Evolutionary conservation across 805 yeast genomes (phyloP).

Genomic region (Teunomyces pallodes): DNA sequence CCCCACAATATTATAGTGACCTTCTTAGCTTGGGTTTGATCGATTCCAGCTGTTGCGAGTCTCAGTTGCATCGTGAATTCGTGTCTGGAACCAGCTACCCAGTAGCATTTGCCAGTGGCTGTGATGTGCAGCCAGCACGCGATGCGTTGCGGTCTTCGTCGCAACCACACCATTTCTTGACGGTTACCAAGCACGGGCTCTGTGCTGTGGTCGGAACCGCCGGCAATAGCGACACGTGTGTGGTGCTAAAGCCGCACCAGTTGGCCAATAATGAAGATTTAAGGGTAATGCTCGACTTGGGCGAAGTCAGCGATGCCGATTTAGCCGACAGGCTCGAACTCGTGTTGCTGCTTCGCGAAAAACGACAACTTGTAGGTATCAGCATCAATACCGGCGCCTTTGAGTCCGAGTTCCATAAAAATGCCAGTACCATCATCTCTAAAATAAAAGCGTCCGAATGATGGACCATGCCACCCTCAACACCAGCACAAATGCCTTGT

Average conservation of each 20-base stretch:
- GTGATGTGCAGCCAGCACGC: slow-evolving; percentile 31
- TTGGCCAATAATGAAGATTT: slow-evolving; percentile 7
- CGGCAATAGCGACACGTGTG: slow-evolving; percentile 51
- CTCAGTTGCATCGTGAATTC: slow-evolving; percentile 50
- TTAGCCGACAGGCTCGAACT: slow-evolving; percentile 13
- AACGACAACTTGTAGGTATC: slow-evolving; percentile 32
- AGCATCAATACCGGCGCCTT: slow-evolving; percentile 41
- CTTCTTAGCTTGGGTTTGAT: slow-evolving; percentile 44
- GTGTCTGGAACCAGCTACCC: slow-evolving; percentile 51
- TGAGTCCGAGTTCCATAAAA: slow-evolving; percentile 14
- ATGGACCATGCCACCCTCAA: slow-evolving; percentile 14
- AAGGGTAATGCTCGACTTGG: slow-evolving; percentile 27
- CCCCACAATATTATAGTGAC: slow-evolving; percentile 52
- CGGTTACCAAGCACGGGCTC: slow-evolving; percentile 46
- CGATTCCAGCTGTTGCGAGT: slow-evolving; percentile 43
- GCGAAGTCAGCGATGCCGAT: slow-evolving; percentile 16
- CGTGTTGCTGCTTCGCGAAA: slow-evolving; percentile 11
- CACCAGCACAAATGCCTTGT: slow-evolving; percentile 30
- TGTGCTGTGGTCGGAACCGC: slow-evolving; percentile 49
- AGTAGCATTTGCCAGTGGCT: slow-evolving; percentile 41
- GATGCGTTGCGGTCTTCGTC: slow-evolving; percentile 47
- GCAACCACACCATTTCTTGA: slow-evolving; percentile 46
- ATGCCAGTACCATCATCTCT: slow-evolving; percentile 10
- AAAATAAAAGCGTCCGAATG: slow-evolving; percentile 7
- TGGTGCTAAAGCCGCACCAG: slow-evolving; percentile 30